Evolutionary conservation across 352 stramenopile genomes (phyloP).

Genomic region (Globisporangium nagaii): DNA sequence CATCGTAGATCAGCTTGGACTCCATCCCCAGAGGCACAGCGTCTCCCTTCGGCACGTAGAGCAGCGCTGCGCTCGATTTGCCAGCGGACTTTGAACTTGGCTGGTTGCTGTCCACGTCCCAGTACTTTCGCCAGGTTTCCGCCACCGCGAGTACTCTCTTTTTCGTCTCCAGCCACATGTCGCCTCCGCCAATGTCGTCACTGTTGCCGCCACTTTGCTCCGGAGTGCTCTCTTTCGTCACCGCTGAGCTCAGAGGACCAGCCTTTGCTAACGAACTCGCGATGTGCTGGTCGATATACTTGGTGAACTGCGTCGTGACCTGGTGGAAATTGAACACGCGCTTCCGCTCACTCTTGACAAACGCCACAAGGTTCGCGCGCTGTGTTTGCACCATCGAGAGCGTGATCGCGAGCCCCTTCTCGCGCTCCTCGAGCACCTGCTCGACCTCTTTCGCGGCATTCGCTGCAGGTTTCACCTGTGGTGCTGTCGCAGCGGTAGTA

Average conservation of each 20-base stretch:
- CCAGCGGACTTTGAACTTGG: too few species aligned
- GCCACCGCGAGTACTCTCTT: slow-evolving; percentile 20
- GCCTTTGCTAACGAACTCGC: slow-evolving; percentile 7
- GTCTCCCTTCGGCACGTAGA: slow-evolving; percentile 50
- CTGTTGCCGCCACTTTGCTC: too few species aligned
- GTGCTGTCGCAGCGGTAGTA: too few species aligned
- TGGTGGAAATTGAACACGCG: slow-evolving; percentile 58
- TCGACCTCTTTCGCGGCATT: slow-evolving; percentile 46
- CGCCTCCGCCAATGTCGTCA: slow-evolving; percentile 5
- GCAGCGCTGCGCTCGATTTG: background rate
- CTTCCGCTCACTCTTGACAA: slow-evolving; percentile 57
- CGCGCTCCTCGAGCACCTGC: slow-evolving; percentile 66
- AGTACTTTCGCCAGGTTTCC: slow-evolving; percentile 28
- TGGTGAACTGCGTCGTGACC: slow-evolving; percentile 42
- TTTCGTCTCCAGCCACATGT: slow-evolving; percentile 41
- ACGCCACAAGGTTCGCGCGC: slow-evolving; percentile 37
- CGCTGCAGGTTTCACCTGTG: slow-evolving; percentile 3
- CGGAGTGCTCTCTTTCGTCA: background rate
- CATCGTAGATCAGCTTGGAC: slow-evolving; percentile 45
- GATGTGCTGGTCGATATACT: slow-evolving; percentile 43
- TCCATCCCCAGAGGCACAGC: slow-evolving; percentile 52
- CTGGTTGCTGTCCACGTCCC: slow-evolving; percentile 10
- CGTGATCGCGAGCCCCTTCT: slow-evolving; percentile 74
- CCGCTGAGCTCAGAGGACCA: background rate
- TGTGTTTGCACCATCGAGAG: slow-evolving; percentile 60